Percentiles rank a stretch among this genome's conserved stretches.
phyloP scores from a whole-genome alignment of 2,329 filamentous ascomycete genomes.

The Fusarium oxysporum region DNA sequence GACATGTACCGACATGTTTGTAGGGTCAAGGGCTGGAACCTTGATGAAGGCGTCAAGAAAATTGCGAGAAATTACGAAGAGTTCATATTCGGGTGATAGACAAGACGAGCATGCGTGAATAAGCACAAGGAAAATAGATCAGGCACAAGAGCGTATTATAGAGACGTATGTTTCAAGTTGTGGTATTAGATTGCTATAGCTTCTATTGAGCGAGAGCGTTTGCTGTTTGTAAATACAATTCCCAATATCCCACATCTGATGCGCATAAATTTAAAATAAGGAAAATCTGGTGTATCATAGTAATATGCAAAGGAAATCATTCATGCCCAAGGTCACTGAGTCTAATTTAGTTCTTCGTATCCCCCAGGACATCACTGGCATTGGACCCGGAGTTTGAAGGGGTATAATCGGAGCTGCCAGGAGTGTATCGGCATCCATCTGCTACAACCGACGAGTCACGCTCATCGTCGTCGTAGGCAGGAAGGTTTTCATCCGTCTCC shows the following conservation, averaged over 20 bases:
- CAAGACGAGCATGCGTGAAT: neutral
- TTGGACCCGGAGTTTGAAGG: constrained; percentile 38
- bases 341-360: constrained; percentile 39
- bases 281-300: constrained; percentile 33
- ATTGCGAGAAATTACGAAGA: constrained; percentile 80
- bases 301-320: constrained; percentile 24
- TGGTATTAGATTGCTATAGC: constrained; percentile 34
- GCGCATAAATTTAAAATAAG: constrained; percentile 16
- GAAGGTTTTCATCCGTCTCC: constrained; percentile 52
- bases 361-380: constrained; percentile 39
- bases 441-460: constrained; percentile 53
- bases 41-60: constrained; percentile 75
- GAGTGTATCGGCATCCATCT: constrained; percentile 57
- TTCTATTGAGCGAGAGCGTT: constrained; percentile 18
- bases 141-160: neutral
- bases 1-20: constrained; percentile 83
- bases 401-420: constrained; percentile 46
- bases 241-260: constrained; percentile 14
- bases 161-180: constrained; percentile 9
- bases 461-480: constrained; percentile 55
- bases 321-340: constrained; percentile 11
- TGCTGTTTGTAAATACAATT: neutral
- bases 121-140: neutral
- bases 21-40: constrained; percentile 78
- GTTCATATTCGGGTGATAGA: constrained; percentile 74